phyloP scores from a whole-genome alignment of 2,329 filamentous ascomycete species.

The Stagonosporopsis cucurbitacearum region DNA sequence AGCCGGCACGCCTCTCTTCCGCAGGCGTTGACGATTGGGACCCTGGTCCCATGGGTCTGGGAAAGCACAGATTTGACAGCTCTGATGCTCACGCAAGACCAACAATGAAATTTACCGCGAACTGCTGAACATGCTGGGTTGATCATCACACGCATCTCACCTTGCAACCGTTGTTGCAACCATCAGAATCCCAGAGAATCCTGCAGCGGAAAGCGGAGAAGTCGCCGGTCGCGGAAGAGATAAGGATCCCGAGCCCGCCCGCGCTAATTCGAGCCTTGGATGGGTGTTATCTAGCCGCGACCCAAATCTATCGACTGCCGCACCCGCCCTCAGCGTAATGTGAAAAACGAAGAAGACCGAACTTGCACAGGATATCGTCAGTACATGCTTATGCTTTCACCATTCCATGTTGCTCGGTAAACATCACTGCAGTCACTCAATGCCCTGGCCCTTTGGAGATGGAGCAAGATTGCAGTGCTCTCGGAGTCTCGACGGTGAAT shows the following conservation, averaged over 20 bases:
- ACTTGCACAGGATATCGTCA: too few relatives aligned
- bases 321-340: slow-evolving; percentile 1
- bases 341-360: too few relatives aligned
- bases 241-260: neutral
- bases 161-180: neutral
- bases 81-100: neutral
- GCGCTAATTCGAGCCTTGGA: neutral
- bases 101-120: neutral
- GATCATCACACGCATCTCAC: neutral
- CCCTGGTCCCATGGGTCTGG: neutral
- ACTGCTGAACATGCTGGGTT: neutral
- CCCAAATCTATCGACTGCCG: neutral
- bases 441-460: neutral
- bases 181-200: slow-evolving; percentile 1
- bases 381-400: too few relatives aligned
- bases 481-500: neutral
- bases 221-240: neutral
- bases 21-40: neutral
- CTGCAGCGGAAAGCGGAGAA: neutral
- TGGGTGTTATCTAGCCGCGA: neutral
- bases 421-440: neutral
- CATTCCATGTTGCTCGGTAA: neutral
- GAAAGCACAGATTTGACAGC: neutral
- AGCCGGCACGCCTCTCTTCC: neutral
- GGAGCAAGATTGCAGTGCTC: neutral